A percentile compares a stretch with the other conserved stretches of the same genome.
Evolutionary conservation across 2,329 filamentous ascomycete genomes (phyloP).

Genomic region (Cercospora citrullina): DNA sequence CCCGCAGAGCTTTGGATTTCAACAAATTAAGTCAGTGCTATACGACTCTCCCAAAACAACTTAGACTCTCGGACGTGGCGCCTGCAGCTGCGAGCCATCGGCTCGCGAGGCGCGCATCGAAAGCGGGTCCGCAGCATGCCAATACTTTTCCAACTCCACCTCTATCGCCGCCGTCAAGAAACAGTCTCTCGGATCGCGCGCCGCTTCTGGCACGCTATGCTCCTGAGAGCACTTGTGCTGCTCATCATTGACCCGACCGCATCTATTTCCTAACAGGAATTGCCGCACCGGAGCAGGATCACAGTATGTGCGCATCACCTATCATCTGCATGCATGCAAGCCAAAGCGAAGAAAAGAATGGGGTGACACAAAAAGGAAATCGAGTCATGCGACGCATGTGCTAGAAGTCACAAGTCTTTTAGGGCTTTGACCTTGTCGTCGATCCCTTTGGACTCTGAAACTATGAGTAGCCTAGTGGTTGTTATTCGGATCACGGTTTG

Average conservation of each 20-base stretch:
- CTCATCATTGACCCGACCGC: not conserved
- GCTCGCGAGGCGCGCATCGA: not conserved
- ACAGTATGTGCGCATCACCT: not conserved
- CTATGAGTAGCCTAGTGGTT: not conserved
- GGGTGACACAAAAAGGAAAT: not conserved
- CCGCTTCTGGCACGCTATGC: not conserved
- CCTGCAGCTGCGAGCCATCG: slow-evolving; percentile 1
- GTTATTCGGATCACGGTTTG: not conserved
- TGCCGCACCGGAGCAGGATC: not conserved
- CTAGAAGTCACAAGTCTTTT: not conserved
- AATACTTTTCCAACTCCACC: not conserved
- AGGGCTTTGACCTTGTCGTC: not conserved
- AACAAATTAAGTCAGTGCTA: slow-evolving; percentile 4
- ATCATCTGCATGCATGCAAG: not conserved
- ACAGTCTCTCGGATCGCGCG: not conserved
- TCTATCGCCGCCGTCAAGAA: not conserved
- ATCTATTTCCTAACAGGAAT: not conserved
- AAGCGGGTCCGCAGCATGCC: not conserved
- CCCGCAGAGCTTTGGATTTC: not conserved
- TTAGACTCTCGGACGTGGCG: not conserved
- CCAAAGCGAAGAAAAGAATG: not conserved
- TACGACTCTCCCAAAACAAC: slow-evolving; percentile 2
- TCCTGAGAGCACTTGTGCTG: not conserved
- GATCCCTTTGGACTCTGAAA: not conserved
- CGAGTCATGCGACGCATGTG: not conserved